phyloP scores from a whole-genome alignment of 1,284 basidiomycete species.

The Trametes sp. region DNA sequence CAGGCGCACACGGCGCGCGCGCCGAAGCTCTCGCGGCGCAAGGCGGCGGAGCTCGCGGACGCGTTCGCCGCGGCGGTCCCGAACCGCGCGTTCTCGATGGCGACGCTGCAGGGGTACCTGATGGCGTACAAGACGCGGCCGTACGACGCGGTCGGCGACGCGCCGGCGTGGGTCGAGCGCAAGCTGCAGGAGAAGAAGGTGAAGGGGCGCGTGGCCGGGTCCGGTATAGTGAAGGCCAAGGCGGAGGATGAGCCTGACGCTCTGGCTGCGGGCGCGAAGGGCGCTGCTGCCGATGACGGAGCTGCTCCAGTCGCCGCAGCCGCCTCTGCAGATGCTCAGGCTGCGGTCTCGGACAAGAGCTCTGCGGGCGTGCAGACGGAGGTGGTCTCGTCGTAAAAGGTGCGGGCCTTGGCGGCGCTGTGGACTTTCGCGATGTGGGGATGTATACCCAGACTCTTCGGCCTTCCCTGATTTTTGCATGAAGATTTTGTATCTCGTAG shows the following conservation, averaged over 20 bases:
- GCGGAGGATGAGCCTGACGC: background rate
- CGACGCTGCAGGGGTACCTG: conserved; percentile 76
- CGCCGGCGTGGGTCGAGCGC: conserved; percentile 38
- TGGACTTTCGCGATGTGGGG: background rate
- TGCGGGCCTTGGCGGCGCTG: background rate
- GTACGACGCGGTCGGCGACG: conserved; percentile 55
- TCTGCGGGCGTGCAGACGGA: conserved; percentile 2
- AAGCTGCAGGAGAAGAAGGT: conserved; percentile 34
- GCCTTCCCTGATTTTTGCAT: background rate
- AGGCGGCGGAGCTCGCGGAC: conserved; percentile 55
- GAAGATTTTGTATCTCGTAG: conserved; percentile 5
- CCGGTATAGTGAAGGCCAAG: background rate
- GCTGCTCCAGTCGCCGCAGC: too few species aligned
- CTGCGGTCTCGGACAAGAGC: background rate
- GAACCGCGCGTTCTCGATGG: conserved; percentile 74
- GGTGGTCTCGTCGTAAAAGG: background rate
- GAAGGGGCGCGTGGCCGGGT: background rate
- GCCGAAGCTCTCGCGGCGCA: conserved; percentile 44
- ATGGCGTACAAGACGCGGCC: conserved; percentile 76
- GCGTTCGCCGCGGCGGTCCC: conserved; percentile 68
- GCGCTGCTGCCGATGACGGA: too few species aligned
- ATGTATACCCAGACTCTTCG: conserved; percentile 1
- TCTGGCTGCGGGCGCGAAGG: background rate
- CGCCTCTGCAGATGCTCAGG: background rate
- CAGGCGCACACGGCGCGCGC: conserved; percentile 42